phyloP scores from a whole-genome alignment of 2,329 filamentous ascomycete species.

The Ophiocordyceps polyrhachis-furcata region DNA sequence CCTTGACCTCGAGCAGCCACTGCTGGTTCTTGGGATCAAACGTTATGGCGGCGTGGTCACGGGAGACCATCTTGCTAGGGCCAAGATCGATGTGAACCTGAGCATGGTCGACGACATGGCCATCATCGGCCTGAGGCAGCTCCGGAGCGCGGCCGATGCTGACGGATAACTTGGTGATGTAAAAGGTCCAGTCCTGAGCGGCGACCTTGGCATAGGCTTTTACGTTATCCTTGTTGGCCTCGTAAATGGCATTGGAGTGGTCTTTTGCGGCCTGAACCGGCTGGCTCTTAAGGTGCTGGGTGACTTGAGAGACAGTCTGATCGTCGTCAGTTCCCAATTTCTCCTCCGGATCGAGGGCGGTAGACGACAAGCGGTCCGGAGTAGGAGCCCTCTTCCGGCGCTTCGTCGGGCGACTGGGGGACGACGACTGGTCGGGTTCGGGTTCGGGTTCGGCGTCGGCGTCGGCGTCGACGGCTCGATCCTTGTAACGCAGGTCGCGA shows the following conservation, averaged over 20 bases:
- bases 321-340: slow-evolving; percentile 31
- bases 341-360: slow-evolving; percentile 15
- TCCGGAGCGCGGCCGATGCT: slow-evolving; percentile 58
- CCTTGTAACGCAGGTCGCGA: slow-evolving; percentile 7
- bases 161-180: slow-evolving; percentile 55
- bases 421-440: slow-evolving; percentile 39
- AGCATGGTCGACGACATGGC: slow-evolving; percentile 26
- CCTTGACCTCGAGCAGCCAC: slow-evolving; percentile 78
- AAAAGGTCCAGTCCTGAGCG: slow-evolving; percentile 70
- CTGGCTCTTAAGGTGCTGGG: slow-evolving; percentile 29
- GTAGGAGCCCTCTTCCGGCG: slow-evolving; percentile 37
- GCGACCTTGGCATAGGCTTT: slow-evolving; percentile 69
- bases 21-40: slow-evolving; percentile 49
- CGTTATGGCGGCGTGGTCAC: slow-evolving; percentile 56
- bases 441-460: slow-evolving; percentile 20
- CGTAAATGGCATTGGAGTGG: slow-evolving; percentile 45
- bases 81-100: slow-evolving; percentile 74
- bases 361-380: slow-evolving; percentile 5
- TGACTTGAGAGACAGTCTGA: slow-evolving; percentile 35
- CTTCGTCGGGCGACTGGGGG: slow-evolving; percentile 42
- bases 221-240: slow-evolving; percentile 41
- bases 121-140: slow-evolving; percentile 15
- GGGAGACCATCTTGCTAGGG: slow-evolving; percentile 64
- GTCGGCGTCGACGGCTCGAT: slow-evolving; percentile 14
- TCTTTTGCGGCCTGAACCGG: slow-evolving; percentile 41